phyloP scores from a whole-genome alignment of 2,329 filamentous ascomycete genomes.

The Fusarium succisae region DNA sequence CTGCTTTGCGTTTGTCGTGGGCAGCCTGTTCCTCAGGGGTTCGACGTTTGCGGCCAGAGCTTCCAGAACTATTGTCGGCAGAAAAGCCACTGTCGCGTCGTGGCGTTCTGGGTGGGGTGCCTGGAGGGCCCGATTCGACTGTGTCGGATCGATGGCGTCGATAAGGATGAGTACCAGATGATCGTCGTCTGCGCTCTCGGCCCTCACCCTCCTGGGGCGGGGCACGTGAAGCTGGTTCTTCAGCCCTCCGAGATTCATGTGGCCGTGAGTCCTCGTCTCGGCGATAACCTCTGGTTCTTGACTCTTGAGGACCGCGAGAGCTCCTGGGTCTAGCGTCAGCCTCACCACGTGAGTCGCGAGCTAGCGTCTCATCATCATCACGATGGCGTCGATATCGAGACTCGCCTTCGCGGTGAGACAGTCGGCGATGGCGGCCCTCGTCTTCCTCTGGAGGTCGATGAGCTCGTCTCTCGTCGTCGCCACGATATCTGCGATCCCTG shows the following conservation, averaged over 20 bases:
- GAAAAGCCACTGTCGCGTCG: constrained; percentile 59
- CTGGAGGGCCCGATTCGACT: constrained; percentile 46
- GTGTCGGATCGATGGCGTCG: constrained; percentile 53
- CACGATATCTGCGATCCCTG: constrained; percentile 39
- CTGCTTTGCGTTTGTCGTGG: constrained; percentile 60
- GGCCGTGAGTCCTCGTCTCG: constrained; percentile 34
- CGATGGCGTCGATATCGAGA: constrained; percentile 28
- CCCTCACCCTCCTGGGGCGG: constrained; percentile 33
- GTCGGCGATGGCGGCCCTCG: constrained; percentile 41
- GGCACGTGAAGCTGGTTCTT: constrained; percentile 19
- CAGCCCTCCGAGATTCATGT: constrained; percentile 18
- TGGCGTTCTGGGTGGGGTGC: constrained; percentile 51
- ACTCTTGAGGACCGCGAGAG: constrained; percentile 27
- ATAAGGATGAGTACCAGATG: constrained; percentile 44
- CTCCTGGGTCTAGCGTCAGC: constrained; percentile 22
- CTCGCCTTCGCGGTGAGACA: constrained; percentile 34
- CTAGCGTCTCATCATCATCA: constrained; percentile 29
- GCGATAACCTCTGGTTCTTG: constrained; percentile 21
- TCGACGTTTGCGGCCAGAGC: constrained; percentile 49
- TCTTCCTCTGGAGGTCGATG: constrained; percentile 32
- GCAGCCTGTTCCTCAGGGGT: constrained; percentile 61
- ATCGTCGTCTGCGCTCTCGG: constrained; percentile 28
- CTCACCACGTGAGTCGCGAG: constrained; percentile 27
- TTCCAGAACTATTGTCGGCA: constrained; percentile 50
- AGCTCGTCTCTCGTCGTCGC: constrained; percentile 39